These are phyloP conservation scores for Paxillus involutus DNA, from an alignment of 768 basidiomycete genomes.

Conservation along the genomic window DNA sequence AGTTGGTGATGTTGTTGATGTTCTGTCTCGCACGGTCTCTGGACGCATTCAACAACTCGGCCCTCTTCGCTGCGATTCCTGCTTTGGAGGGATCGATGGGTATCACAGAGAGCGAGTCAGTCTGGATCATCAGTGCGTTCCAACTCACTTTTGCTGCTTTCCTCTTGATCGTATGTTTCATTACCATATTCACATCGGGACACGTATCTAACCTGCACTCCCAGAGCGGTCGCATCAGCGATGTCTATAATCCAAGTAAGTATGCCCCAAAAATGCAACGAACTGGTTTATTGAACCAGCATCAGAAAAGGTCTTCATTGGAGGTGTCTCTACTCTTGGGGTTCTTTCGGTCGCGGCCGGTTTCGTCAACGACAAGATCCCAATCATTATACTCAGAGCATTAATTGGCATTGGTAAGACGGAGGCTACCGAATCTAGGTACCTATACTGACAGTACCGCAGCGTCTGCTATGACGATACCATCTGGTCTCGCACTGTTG, in stretches of 20 bases:
- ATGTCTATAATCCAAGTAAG: constrained; percentile 40
- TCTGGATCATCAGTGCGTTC: no score
- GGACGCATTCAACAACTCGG: no score
- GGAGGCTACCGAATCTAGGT: not conserved
- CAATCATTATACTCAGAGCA: constrained; percentile 47
- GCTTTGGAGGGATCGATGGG: no score
- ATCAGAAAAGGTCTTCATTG: constrained; percentile 38
- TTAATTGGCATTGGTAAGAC: constrained; percentile 40
- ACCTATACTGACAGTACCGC: constrained; percentile 1
- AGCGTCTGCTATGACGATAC: constrained; percentile 45
- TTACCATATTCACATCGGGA: no score
- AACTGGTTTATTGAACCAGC: not conserved
- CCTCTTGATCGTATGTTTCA: no score
- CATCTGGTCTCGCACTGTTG: constrained; percentile 40
- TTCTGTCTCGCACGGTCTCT: no score
- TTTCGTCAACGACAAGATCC: constrained; percentile 41
- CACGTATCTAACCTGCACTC: not conserved
- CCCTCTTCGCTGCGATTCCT: no score
- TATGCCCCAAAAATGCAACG: not conserved
- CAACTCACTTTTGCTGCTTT: no score
- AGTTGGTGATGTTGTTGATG: no score
- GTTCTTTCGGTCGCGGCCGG: constrained; percentile 41
- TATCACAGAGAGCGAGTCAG: no score
- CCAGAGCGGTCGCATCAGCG: constrained; percentile 40
- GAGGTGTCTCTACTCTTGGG: constrained; percentile 38